phyloP scores from a whole-genome alignment of 192 early-diverging fungal species.

The Backusella parvicylindrica region DNA sequence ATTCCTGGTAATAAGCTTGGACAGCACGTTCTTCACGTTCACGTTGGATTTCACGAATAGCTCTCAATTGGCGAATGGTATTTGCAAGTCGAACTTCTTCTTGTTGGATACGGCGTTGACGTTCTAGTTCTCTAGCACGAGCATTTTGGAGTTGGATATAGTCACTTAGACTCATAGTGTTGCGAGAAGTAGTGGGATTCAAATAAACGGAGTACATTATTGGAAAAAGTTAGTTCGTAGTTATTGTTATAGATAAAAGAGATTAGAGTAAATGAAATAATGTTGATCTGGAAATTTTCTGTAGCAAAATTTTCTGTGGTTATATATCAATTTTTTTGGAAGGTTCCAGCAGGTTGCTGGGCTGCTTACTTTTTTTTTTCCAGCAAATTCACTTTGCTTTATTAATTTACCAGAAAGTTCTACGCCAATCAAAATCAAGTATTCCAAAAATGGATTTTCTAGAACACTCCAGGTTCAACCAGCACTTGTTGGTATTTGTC shows the following conservation, averaged over 20 bases:
- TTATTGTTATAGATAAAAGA: neutral
- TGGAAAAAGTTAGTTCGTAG: neutral
- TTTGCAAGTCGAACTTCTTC: neutral
- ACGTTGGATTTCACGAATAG: neutral
- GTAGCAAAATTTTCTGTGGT: neutral
- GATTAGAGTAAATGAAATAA: neutral
- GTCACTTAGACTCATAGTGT: neutral
- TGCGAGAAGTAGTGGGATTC: neutral
- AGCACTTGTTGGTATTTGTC: neutral
- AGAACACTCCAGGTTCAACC: neutral
- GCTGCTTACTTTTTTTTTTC: neutral
- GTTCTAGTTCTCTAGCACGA: slow-evolving; percentile 1
- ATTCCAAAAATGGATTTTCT: neutral
- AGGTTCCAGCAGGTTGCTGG: neutral
- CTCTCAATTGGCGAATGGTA: neutral
- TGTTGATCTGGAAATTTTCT: neutral
- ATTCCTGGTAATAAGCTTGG: neutral
- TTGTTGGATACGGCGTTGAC: neutral
- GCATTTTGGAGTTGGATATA: neutral
- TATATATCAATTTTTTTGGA: neutral
- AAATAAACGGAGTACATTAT: neutral
- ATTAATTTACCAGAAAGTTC: neutral
- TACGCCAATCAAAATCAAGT: neutral
- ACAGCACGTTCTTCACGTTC: slow-evolving; percentile 1
- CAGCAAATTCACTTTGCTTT: neutral